phyloP scores from a whole-genome alignment of 352 stramenopile species.

The Halophytophthora batemanensis region DNA sequence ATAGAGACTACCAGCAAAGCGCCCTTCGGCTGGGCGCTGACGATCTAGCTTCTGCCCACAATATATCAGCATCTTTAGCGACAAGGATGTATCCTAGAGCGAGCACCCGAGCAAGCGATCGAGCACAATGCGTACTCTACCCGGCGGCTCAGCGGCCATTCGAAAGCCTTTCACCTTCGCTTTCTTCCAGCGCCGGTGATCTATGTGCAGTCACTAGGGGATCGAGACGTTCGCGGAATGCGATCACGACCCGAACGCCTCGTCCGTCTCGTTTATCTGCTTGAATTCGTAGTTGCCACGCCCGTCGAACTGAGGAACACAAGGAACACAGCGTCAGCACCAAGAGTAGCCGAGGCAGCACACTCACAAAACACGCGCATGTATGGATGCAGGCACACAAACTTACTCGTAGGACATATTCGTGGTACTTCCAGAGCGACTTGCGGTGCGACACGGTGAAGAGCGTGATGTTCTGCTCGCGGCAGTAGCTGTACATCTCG shows the following conservation, averaged over 20 bases:
- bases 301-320: conserved; percentile 69
- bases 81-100: too few species aligned
- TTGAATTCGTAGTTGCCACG: conserved; percentile 85
- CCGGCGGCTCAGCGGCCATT: too few species aligned
- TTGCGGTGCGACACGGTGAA: conserved; percentile 91
- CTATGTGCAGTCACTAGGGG: conserved; percentile 1
- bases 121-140: too few species aligned
- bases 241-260: conserved; percentile 72
- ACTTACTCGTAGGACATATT: conserved; percentile 81
- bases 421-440: conserved; percentile 89
- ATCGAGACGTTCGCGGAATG: conserved; percentile 2
- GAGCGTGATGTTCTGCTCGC: conserved; percentile 87
- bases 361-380: conserved; percentile 20
- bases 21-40: too few species aligned
- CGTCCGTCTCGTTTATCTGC: conserved; percentile 74
- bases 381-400: too few species aligned
- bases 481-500: conserved; percentile 83
- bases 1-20: too few species aligned
- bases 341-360: conserved; percentile 2
- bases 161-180: too few species aligned
- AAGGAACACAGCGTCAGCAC: conserved; percentile 9
- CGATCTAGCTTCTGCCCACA: too few species aligned
- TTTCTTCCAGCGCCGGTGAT: not conserved
- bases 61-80: too few species aligned
- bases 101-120: too few species aligned